A percentile compares a stretch with the other conserved stretches of the same genome.
Conservation (phyloP, 768 basidiomycete species). For the Mycena vitilis region DNA sequence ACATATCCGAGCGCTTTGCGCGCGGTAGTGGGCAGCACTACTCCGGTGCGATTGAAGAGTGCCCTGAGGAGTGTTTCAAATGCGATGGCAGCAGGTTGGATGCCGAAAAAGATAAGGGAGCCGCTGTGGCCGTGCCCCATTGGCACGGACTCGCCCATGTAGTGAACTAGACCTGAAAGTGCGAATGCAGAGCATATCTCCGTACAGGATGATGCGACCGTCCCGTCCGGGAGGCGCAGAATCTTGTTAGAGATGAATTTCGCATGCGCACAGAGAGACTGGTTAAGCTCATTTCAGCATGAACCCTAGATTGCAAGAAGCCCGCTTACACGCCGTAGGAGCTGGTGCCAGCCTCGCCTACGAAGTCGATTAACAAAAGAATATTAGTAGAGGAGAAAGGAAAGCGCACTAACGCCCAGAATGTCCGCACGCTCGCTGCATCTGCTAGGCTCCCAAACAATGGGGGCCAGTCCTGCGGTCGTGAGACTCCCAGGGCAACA, state of each 20-base stretch:
- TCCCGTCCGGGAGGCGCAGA: constrained; percentile 10
- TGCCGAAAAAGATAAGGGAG: constrained; percentile 29
- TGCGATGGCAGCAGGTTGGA: constrained; percentile 30
- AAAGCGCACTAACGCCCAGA: constrained; percentile 31
- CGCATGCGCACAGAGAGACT: constrained; percentile 20
- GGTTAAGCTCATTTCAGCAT: not conserved
- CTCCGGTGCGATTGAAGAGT: not conserved
- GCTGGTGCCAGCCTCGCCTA: constrained; percentile 34
- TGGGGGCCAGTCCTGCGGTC: constrained; percentile 30
- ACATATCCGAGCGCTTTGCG: constrained; percentile 5
- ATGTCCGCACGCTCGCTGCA: constrained; percentile 24
- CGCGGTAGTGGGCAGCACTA: not conserved
- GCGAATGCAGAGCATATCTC: constrained; percentile 11
- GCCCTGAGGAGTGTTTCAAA: constrained; percentile 10
- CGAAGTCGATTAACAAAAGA: not conserved
- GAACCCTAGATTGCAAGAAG: not conserved
- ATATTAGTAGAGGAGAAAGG: not conserved
- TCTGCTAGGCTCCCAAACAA: constrained; percentile 24
- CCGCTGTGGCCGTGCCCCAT: constrained; percentile 21
- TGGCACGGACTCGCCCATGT: constrained; percentile 17
- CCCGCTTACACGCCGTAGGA: constrained; percentile 26
- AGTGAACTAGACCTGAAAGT: constrained; percentile 31
- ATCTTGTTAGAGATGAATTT: constrained; percentile 2
- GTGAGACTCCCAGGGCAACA: constrained; percentile 18
- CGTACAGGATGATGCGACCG: not conserved